phyloP scores from a whole-genome alignment of 2,329 filamentous ascomycete genomes.

The Tolypocladium inflatum region DNA sequence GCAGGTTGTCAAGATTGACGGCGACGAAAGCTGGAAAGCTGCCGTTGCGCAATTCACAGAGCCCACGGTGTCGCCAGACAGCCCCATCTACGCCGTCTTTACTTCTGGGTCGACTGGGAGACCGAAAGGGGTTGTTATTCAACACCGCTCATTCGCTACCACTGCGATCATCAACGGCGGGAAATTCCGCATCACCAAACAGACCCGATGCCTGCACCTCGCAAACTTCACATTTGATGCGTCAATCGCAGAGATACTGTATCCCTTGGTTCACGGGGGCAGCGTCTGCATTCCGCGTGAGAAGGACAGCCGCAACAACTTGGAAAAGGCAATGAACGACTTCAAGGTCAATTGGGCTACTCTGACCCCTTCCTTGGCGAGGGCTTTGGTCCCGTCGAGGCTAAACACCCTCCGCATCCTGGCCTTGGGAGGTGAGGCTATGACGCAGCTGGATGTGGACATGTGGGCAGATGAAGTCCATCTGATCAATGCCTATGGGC shows the following conservation, averaged over 20 bases:
- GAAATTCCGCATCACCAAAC: neutral
- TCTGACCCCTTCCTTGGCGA: constrained; percentile 6
- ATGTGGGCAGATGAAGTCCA: constrained; percentile 10
- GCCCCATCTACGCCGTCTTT: constrained; percentile 30
- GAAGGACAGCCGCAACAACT: constrained; percentile 1
- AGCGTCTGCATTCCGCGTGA: constrained; percentile 11
- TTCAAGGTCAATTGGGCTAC: constrained; percentile 3
- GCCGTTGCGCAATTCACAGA: neutral
- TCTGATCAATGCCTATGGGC: constrained; percentile 31
- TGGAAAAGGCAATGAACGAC: constrained; percentile 4
- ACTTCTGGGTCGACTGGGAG: constrained; percentile 42
- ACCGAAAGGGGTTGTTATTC: constrained; percentile 27
- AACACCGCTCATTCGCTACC: constrained; percentile 2
- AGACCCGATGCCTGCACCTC: constrained; percentile 3
- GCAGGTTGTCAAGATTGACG: neutral
- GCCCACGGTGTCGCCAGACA: neutral
- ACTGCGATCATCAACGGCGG: neutral
- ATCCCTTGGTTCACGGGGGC: constrained; percentile 5
- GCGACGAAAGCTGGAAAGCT: neutral
- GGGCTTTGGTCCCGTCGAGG: constrained; percentile 1
- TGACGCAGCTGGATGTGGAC: constrained; percentile 18
- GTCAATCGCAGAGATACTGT: constrained; percentile 7
- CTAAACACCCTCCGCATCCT: constrained; percentile 8
- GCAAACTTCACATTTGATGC: constrained; percentile 10
- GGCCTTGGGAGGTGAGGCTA: constrained; percentile 12